Evolutionary conservation across 225 moss, liverwort and hornwort genomes (phyloP).

Genomic region (Polytrichum commune): DNA sequence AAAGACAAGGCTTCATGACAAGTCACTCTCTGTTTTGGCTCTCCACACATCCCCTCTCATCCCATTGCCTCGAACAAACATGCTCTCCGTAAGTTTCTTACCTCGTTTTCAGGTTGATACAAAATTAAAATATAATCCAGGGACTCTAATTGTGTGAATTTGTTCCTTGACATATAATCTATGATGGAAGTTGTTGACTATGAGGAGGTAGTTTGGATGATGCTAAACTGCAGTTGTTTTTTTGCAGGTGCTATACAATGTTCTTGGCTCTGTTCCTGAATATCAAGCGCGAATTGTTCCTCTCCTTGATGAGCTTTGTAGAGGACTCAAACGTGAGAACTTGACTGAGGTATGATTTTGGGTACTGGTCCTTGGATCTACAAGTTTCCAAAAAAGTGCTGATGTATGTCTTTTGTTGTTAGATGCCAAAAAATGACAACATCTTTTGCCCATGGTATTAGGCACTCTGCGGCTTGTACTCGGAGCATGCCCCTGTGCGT

Average conservation of each 20-base stretch:
- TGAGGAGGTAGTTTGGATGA: background rate
- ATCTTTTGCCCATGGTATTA: constrained; percentile 5
- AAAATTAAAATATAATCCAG: no score
- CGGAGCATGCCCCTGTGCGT: constrained; percentile 70
- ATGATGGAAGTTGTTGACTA: no score
- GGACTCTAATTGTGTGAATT: no score
- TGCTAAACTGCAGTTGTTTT: background rate
- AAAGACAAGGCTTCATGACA: constrained; percentile 86
- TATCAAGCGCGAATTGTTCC: constrained; percentile 64
- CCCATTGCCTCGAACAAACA: constrained; percentile 75
- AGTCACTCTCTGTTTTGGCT: constrained; percentile 67
- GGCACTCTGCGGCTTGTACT: constrained; percentile 87
- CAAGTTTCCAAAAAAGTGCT: background rate
- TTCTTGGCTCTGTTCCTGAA: constrained; percentile 79
- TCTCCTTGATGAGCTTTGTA: constrained; percentile 78
- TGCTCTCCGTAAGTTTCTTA: constrained; percentile 69
- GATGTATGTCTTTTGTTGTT: background rate
- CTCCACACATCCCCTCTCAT: constrained; percentile 76
- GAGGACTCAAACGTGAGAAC: constrained; percentile 58
- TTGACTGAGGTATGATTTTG: constrained; percentile 62
- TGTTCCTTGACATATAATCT: no score
- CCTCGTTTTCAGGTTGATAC: no score
- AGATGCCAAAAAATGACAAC: background rate
- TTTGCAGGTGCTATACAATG: constrained; percentile 85
- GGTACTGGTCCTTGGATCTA: background rate